Percentiles rank a stretch among this genome's conserved stretches.
These are phyloP conservation scores for Hypoxylon intermedium DNA, from an alignment of 495 filamentous ascomycete genomes.

Conservation along the genomic window DNA sequence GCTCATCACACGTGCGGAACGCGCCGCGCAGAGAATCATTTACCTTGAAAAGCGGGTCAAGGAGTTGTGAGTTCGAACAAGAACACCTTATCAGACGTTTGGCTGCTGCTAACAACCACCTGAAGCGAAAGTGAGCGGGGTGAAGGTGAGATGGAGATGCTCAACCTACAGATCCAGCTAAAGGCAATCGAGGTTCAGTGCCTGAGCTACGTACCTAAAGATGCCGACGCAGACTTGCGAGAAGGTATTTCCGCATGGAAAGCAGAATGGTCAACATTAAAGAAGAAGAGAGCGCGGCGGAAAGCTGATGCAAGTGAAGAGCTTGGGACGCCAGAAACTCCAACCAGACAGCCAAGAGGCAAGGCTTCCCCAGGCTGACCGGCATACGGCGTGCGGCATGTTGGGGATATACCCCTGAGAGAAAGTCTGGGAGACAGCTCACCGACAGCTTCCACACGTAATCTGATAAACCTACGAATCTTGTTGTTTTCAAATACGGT, in stretches of 20 bases:
- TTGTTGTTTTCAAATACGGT: slow-evolving; percentile 1
- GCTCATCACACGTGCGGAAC: slow-evolving; percentile 57
- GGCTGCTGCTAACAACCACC: slow-evolving; percentile 18
- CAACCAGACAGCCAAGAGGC: slow-evolving; percentile 16
- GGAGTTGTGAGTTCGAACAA: slow-evolving; percentile 52
- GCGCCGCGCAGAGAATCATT: slow-evolving; percentile 59
- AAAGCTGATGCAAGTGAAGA: slow-evolving; percentile 26
- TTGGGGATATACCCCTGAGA: slow-evolving; percentile 1
- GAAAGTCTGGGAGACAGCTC: slow-evolving; percentile 6
- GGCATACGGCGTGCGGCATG: neutral
- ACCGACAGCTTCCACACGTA: slow-evolving; percentile 13
- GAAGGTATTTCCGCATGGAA: slow-evolving; percentile 56
- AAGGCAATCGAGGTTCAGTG: slow-evolving; percentile 61
- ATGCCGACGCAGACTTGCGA: slow-evolving; percentile 51
- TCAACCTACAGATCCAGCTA: slow-evolving; percentile 60
- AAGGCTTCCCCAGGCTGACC: slow-evolving; percentile 17
- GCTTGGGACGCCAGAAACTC: slow-evolving; percentile 16
- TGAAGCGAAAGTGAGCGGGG: slow-evolving; percentile 47
- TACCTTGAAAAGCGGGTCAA: slow-evolving; percentile 55
- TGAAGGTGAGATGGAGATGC: slow-evolving; percentile 53
- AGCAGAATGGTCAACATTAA: slow-evolving; percentile 49
- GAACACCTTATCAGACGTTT: neutral
- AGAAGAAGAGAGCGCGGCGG: slow-evolving; percentile 35
- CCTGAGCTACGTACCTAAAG: slow-evolving; percentile 48
- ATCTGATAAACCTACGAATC: neutral